A percentile compares a stretch with the other conserved stretches of the same genome.
These are phyloP conservation scores for Hypoxylon fragiforme DNA, from an alignment of 495 filamentous ascomycete species.

Conservation along the genomic window DNA sequence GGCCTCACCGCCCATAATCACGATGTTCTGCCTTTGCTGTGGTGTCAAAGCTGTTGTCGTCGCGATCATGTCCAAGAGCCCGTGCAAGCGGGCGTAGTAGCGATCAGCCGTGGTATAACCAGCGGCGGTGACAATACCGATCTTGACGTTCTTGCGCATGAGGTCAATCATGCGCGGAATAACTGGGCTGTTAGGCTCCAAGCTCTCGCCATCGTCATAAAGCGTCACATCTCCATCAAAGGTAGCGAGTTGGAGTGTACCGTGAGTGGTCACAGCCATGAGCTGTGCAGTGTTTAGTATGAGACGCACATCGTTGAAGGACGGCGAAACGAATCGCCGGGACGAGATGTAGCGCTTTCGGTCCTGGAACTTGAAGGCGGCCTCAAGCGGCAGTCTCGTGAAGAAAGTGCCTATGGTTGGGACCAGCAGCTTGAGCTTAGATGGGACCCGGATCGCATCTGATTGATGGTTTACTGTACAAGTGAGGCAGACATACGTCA, in stretches of 20 bases:
- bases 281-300: slow-evolving; percentile 94
- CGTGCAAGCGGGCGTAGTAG: slow-evolving; percentile 83
- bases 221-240: slow-evolving; percentile 98
- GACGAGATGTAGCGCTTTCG: slow-evolving; percentile 80
- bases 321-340: slow-evolving; percentile 91
- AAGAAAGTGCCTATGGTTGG: slow-evolving; percentile 90
- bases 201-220: slow-evolving; percentile 86
- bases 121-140: slow-evolving; percentile 96
- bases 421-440: slow-evolving; percentile 91
- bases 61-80: slow-evolving; percentile 82
- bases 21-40: slow-evolving; percentile 69
- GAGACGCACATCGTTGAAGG: slow-evolving; percentile 94
- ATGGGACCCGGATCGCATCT: slow-evolving; percentile 63
- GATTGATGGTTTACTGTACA: slow-evolving; percentile 69
- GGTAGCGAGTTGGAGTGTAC: slow-evolving; percentile 79
- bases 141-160: slow-evolving; percentile 63
- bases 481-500: slow-evolving; percentile 21
- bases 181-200: slow-evolving; percentile 73
- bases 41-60: slow-evolving; percentile 59
- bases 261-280: slow-evolving; percentile 73
- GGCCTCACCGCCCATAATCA: slow-evolving; percentile 85
- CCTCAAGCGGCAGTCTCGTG: slow-evolving; percentile 79
- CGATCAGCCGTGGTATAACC: slow-evolving; percentile 85
- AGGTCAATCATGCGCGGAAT: slow-evolving; percentile 74
- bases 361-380: slow-evolving; percentile 92